phyloP scores from a whole-genome alignment of 106 monocot genomes.

The Posidonia australis region DNA sequence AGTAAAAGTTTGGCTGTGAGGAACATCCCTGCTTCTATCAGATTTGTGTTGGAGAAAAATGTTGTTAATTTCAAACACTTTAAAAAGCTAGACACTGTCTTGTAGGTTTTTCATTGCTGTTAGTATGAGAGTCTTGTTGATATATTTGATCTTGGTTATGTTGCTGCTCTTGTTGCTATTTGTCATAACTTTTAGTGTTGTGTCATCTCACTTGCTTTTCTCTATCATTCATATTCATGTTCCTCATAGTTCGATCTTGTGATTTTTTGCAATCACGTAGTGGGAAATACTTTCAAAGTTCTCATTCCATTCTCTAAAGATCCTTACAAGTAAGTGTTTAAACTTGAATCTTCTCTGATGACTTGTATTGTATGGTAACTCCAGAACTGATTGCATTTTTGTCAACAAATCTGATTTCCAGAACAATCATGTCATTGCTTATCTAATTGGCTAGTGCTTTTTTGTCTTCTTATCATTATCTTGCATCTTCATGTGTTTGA shows the following conservation, averaged over 20 bases:
- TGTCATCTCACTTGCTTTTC: no score
- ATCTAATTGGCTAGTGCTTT: no score
- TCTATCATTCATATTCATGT: no score
- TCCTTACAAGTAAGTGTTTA: conserved; percentile 59
- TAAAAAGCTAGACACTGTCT: conserved; percentile 53
- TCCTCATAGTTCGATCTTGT: not conserved
- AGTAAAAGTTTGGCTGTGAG: conserved; percentile 58
- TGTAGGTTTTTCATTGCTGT: not conserved
- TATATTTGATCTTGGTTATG: no score
- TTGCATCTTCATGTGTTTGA: no score
- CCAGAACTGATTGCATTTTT: not conserved
- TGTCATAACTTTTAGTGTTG: no score
- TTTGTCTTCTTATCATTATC: no score
- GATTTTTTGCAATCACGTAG: conserved; percentile 32
- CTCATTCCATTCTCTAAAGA: conserved; percentile 84
- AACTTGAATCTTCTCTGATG: no score
- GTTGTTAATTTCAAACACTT: conserved; percentile 73
- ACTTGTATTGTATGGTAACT: no score
- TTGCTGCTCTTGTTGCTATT: no score
- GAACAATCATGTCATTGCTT: conserved; percentile 25
- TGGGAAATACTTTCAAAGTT: conserved; percentile 59
- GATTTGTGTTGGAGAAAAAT: conserved; percentile 7
- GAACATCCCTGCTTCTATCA: conserved; percentile 8
- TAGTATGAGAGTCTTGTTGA: not conserved
- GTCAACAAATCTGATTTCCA: conserved; percentile 51